phyloP scores from a whole-genome alignment of 2,329 filamentous ascomycete species.

The Metarhizium brunneum region DNA sequence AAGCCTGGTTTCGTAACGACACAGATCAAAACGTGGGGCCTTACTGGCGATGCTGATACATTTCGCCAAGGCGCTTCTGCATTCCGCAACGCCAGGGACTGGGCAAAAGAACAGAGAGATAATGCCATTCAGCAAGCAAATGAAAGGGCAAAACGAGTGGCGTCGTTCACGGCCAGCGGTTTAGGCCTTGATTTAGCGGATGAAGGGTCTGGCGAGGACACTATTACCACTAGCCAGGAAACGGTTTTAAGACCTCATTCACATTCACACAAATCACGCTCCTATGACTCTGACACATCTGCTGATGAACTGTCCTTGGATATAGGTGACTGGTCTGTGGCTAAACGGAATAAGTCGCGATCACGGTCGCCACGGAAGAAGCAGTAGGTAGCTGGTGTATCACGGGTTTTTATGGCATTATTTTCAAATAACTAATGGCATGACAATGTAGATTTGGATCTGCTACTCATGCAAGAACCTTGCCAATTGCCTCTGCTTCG shows the following conservation, averaged over 20 bases:
- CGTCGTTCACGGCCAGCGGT: background rate
- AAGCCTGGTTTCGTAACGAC: background rate
- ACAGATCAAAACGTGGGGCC: background rate
- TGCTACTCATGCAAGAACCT: too few species aligned
- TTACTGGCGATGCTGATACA: background rate
- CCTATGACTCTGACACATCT: background rate
- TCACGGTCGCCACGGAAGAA: too few species aligned
- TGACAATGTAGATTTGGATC: too few species aligned
- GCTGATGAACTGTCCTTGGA: background rate
- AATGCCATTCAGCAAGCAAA: background rate
- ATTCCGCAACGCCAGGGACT: conserved; percentile 2
- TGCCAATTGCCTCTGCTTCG: too few species aligned
- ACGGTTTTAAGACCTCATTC: background rate
- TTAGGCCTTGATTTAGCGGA: background rate
- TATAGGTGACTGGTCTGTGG: too few species aligned
- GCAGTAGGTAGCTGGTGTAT: too few species aligned
- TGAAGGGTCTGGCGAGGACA: background rate
- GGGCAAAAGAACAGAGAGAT: background rate
- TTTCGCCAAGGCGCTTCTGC: conserved; percentile 1
- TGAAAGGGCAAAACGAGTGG: background rate
- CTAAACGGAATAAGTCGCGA: too few species aligned
- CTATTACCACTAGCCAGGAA: background rate
- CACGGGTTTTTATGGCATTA: too few species aligned
- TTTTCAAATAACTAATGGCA: too few species aligned
- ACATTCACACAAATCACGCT: background rate